Percentiles rank a stretch among this genome's conserved stretches.
Conservation (phyloP, 2,329 filamentous ascomycete genomes). For the Pseudogymnoascus sp. region DNA sequence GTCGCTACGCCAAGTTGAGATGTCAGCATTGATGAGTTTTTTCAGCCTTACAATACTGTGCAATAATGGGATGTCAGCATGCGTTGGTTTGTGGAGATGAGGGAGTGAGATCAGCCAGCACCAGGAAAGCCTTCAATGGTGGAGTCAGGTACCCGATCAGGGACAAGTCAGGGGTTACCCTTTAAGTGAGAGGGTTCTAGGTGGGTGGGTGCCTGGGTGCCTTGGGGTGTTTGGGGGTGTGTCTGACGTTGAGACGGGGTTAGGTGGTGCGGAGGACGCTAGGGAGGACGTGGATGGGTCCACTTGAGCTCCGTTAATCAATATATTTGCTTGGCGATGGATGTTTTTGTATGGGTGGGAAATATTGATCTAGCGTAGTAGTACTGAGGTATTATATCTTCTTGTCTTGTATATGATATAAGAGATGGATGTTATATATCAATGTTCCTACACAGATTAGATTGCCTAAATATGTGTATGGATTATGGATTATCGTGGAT, state of each 20-base stretch:
- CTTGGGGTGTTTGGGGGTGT: neutral
- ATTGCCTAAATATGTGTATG: neutral
- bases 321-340: slow-evolving; percentile 4
- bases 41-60: neutral
- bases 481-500: neutral
- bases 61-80: neutral
- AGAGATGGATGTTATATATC: neutral
- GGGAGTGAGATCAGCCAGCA: neutral
- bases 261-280: neutral
- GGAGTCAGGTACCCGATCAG: neutral
- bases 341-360: neutral
- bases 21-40: neutral
- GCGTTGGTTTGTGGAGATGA: neutral
- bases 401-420: neutral
- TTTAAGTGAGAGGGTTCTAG: neutral
- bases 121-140: neutral
- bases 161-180: neutral
- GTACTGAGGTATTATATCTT: neutral
- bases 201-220: neutral
- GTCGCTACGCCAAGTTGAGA: neutral
- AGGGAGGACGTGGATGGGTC: neutral
- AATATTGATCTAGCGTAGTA: neutral
- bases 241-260: neutral
- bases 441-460: neutral
- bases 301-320: slow-evolving; percentile 1